phyloP scores from a whole-genome alignment of 257 asterid genomes.

The Capsicum pubescens region DNA sequence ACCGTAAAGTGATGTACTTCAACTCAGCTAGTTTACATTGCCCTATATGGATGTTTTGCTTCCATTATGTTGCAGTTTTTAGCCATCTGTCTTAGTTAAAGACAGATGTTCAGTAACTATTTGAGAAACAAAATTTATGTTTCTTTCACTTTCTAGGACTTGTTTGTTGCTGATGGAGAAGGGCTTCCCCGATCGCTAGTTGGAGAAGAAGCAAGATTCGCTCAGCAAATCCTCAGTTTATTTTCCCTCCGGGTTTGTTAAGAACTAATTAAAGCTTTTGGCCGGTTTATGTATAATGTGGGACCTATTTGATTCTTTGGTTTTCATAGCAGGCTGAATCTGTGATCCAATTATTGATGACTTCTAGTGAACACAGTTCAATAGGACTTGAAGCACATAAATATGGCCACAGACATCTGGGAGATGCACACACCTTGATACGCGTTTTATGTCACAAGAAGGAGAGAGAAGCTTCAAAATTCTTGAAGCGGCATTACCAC shows the following conservation, averaged over 20 bases:
- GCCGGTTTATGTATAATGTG: slow-evolving; percentile 27
- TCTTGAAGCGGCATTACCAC: slow-evolving; percentile 74
- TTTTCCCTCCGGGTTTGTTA: slow-evolving; percentile 75
- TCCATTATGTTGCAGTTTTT: not conserved
- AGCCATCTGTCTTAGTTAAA: not conserved
- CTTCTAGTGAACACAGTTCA: slow-evolving; percentile 76
- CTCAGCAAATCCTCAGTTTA: slow-evolving; percentile 69
- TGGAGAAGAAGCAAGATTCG: slow-evolving; percentile 78
- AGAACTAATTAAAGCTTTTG: slow-evolving; percentile 25
- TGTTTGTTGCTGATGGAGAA: slow-evolving; percentile 97
- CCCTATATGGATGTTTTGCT: not conserved
- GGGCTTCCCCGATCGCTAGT: slow-evolving; percentile 95
- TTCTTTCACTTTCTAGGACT: slow-evolving; percentile 59
- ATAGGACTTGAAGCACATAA: slow-evolving; percentile 49
- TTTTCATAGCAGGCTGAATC: slow-evolving; percentile 66
- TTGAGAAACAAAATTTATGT: slow-evolving; percentile 25
- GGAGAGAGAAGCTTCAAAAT: slow-evolving; percentile 86
- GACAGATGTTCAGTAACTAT: not conserved
- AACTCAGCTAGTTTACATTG: not conserved
- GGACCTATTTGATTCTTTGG: slow-evolving; percentile 32
- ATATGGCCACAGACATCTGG: slow-evolving; percentile 54
- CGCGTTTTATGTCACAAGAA: slow-evolving; percentile 93
- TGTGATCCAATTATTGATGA: slow-evolving; percentile 78
- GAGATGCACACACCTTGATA: slow-evolving; percentile 84
- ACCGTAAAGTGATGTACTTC: not conserved